Conservation (phyloP, 2,329 filamentous ascomycete species). For the Colletotrichum simmondsii region DNA sequence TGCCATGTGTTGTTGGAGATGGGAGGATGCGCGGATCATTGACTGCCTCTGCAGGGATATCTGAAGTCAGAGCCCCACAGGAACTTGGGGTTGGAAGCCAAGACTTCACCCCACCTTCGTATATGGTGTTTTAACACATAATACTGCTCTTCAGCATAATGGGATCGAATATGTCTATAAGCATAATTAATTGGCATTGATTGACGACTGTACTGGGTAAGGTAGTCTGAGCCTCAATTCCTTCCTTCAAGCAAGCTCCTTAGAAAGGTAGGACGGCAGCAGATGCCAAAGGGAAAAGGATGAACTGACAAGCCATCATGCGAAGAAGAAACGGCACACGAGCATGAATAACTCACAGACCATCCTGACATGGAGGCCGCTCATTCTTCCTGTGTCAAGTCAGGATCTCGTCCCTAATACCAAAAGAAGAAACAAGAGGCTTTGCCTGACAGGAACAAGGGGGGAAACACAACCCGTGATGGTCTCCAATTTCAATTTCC, state of each 20-base stretch:
- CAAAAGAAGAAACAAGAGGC: too few relatives aligned
- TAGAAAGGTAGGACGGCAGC: neutral
- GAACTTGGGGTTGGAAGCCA: neutral
- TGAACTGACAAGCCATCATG: neutral
- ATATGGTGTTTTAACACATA: neutral
- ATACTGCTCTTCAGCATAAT: neutral
- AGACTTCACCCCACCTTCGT: neutral
- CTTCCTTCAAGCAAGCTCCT: neutral
- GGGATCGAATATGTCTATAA: neutral
- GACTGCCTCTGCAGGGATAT: neutral
- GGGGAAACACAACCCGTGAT: slow-evolving; percentile 11
- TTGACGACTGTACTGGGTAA: too few relatives aligned
- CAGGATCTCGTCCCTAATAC: neutral
- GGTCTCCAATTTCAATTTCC: slow-evolving; percentile 20
- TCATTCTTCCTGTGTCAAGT: neutral
- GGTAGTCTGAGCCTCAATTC: neutral
- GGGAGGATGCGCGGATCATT: slow-evolving; percentile 2
- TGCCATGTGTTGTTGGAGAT: neutral
- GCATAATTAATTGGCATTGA: neutral
- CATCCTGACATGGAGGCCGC: neutral
- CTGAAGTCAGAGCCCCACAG: neutral
- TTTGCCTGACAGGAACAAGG: neutral
- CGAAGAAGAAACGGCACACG: neutral
- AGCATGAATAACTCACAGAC: neutral
- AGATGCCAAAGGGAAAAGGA: neutral